A percentile compares a stretch with the other conserved stretches of the same genome.
phyloP scores from a whole-genome alignment of 1,284 basidiomycete species.

The Trichosporon sp. region DNA sequence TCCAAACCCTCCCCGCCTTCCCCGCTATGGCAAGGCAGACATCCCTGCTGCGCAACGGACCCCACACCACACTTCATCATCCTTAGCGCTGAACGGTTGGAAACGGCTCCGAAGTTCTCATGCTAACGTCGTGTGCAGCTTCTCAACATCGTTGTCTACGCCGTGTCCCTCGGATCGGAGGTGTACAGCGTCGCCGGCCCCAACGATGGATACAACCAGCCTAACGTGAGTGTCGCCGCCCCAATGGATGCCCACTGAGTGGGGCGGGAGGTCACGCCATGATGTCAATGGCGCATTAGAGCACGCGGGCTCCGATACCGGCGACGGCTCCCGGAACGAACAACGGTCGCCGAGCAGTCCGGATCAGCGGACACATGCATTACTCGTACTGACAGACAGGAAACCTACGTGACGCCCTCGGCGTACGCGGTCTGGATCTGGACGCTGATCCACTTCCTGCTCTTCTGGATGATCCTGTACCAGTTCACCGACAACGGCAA shows the following conservation, averaged over 20 bases:
- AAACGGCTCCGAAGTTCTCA: not conserved
- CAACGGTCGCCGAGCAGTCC: not conserved
- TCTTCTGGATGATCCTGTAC: constrained; percentile 85
- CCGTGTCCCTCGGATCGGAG: constrained; percentile 27
- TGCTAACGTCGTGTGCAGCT: constrained; percentile 57
- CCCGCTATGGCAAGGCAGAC: not conserved
- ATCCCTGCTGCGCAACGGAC: not conserved
- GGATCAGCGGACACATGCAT: not conserved
- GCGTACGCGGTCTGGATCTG: constrained; percentile 36
- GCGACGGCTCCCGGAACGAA: too few relatives aligned
- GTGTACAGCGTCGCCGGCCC: constrained; percentile 74
- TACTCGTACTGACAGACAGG: constrained; percentile 55
- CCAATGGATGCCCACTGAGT: not conserved
- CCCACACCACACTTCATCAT: not conserved
- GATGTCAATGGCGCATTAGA: constrained; percentile 5
- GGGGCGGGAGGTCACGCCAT: constrained; percentile 41
- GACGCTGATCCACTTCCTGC: constrained; percentile 80
- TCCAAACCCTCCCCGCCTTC: constrained; percentile 22
- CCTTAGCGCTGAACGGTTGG: not conserved
- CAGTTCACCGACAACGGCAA: constrained; percentile 76
- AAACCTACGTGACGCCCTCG: constrained; percentile 33
- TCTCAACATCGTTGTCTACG: constrained; percentile 65
- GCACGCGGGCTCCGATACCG: not conserved
- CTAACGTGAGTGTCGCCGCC: constrained; percentile 35
- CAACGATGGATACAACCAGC: constrained; percentile 60